Evolutionary conservation across 2,329 filamentous ascomycete genomes (phyloP), one percentile per base, ranked within the genome.

Genomic region (Talaromyces pinophilus): DNA sequence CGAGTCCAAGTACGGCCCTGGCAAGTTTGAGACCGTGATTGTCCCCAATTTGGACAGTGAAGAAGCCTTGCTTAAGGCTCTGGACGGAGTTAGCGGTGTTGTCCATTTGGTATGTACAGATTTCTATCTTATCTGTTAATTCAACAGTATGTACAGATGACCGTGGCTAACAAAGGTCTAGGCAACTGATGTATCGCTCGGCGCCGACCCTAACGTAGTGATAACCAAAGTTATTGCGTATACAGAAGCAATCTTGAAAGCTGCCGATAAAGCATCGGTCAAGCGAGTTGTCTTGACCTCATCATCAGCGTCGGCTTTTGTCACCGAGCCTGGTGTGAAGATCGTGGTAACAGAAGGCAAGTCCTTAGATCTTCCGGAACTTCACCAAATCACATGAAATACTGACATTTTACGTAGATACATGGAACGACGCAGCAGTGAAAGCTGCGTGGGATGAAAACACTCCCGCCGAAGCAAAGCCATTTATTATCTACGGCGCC

Each of bases 141-240:
- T 30, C 19, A 50, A 0, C 4, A 35, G 19, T 8, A 4, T 28
- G 11, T 8, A 61, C 25, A 30, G 1, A 48, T 19, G 3, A 35
- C n/a, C 5, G 13, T 35, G 19, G 5, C 19, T 25, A 35, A 40
- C 44, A 30, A 44, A 38, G 33, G 7, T 17, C 25, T 35, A 66
- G 64, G 64, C 64, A 3, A 48, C 30, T 13, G 64, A 76, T 65
- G 70, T 82, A 1, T 75, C 72, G 0, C 80, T 81, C 57, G 74
- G 73, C 3, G 71, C 77, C 0, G 73, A 84, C 17, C 80, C 82
- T 1, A 73, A 82, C 13, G 69, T 75, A 0, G 79, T 83, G 8
- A 81, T 86, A 19, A 75, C 79, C 0, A 74, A 74, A 0, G 79
- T 77, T 1, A 77, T 82, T 1, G 80, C 81, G 0, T 71, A 75